Evolutionary conservation across 1,284 basidiomycete genomes (phyloP).

Genomic region (Peniophora sp.): DNA sequence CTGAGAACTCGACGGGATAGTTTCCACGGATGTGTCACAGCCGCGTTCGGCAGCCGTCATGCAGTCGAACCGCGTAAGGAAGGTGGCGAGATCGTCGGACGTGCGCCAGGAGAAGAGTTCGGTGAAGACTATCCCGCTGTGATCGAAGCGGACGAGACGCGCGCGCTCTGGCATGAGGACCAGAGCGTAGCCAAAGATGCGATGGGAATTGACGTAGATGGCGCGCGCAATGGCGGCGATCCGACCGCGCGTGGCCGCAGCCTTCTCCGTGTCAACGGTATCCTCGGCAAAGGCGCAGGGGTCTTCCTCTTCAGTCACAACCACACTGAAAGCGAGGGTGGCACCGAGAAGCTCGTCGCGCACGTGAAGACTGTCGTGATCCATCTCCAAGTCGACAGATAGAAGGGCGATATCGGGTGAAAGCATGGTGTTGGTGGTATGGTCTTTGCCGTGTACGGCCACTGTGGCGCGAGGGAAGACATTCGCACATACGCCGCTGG

Average conservation of each 20-base stretch:
- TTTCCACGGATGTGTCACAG: neutral
- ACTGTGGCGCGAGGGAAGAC: too few relatives aligned
- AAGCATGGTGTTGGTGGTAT: too few relatives aligned
- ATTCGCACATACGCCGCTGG: too few relatives aligned
- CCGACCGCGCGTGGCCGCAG: neutral
- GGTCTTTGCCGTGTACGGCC: too few relatives aligned
- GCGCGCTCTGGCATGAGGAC: neutral
- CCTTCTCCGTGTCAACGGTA: too few relatives aligned
- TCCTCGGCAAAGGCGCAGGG: too few relatives aligned
- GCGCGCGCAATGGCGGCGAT: neutral
- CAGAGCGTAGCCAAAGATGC: neutral
- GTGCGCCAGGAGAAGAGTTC: neutral
- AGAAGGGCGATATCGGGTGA: too few relatives aligned
- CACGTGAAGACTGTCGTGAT: too few relatives aligned
- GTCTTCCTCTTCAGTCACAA: too few relatives aligned
- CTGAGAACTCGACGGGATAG: neutral
- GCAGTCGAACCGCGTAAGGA: neutral
- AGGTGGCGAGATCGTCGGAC: neutral
- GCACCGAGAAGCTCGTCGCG: too few relatives aligned
- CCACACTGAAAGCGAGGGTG: too few relatives aligned
- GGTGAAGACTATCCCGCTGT: neutral
- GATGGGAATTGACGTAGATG: neutral
- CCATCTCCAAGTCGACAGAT: too few relatives aligned
- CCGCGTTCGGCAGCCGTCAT: neutral
- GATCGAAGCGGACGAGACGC: neutral